Percentiles rank a stretch among this genome's conserved stretches.
Evolutionary conservation across 225 moss, liverwort and hornwort species (phyloP).

Genomic region (Asterella californica): DNA sequence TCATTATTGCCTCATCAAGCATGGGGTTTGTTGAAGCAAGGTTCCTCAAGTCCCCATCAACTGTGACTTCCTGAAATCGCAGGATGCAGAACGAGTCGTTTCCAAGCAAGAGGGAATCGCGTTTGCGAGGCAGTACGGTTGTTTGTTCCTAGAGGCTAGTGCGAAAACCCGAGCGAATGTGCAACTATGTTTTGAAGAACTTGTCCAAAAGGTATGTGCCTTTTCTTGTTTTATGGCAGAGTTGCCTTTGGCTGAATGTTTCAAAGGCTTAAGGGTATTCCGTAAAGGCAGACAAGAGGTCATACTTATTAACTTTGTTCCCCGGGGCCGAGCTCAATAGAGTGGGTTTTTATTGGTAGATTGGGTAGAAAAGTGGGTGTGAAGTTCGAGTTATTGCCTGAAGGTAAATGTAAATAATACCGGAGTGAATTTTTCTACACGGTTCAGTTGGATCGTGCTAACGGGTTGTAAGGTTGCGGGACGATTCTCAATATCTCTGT

Average conservation of each 20-base stretch:
- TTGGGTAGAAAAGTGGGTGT: no score
- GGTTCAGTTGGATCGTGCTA: no score
- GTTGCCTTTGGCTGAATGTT: not conserved
- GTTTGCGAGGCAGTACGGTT: slow-evolving; percentile 88
- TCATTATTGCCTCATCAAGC: not conserved
- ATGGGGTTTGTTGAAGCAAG: not conserved
- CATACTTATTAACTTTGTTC: no score
- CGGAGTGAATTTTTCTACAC: no score
- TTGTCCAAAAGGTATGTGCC: slow-evolving; percentile 62
- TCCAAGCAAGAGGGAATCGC: slow-evolving; percentile 95
- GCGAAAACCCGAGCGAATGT: slow-evolving; percentile 93
- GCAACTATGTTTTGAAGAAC: slow-evolving; percentile 90
- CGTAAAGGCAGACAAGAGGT: no score
- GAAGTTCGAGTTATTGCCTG: no score
- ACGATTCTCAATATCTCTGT: no score
- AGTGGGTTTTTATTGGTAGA: no score
- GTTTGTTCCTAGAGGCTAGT: slow-evolving; percentile 91
- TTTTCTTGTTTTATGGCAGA: not conserved
- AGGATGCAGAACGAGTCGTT: slow-evolving; percentile 79
- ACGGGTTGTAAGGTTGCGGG: no score
- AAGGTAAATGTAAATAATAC: no score
- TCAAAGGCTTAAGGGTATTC: no score
- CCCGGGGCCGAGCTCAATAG: no score
- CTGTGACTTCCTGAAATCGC: slow-evolving; percentile 3
- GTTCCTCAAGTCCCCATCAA: not conserved